phyloP scores from a whole-genome alignment of 1,284 basidiomycete genomes.

The Rhodotorula sp. region DNA sequence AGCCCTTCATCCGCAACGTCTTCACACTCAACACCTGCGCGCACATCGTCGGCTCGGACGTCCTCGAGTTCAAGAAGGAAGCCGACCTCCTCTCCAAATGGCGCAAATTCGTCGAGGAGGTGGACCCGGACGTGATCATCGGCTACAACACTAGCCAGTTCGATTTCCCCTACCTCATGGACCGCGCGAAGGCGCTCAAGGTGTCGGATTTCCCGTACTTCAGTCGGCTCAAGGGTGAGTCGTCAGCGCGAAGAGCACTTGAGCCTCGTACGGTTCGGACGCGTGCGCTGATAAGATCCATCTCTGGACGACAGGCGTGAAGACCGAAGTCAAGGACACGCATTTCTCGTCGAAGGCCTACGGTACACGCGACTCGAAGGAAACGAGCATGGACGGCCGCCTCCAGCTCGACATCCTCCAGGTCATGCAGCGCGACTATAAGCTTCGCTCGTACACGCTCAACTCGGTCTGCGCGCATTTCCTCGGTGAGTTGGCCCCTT shows the following conservation, averaged over 20 bases:
- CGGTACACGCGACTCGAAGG: conserved; percentile 90
- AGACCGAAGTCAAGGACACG: conserved; percentile 77
- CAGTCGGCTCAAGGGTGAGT: conserved; percentile 70
- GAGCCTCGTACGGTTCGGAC: not conserved
- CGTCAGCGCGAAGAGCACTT: not conserved
- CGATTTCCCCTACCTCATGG: conserved; percentile 90
- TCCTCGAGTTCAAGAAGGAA: conserved; percentile 79
- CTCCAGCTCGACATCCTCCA: conserved; percentile 90
- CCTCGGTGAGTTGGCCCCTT: conserved; percentile 54
- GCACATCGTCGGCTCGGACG: conserved; percentile 90
- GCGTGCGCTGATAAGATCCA: not conserved
- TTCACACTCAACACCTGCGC: conserved; percentile 91
- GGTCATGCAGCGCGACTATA: conserved; percentile 95
- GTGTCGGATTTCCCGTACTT: conserved; percentile 68
- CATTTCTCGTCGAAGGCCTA: conserved; percentile 96
- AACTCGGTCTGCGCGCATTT: conserved; percentile 96
- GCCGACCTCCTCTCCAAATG: conserved; percentile 68
- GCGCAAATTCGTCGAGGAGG: conserved; percentile 78
- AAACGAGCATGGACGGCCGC: conserved; percentile 81
- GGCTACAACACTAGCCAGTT: conserved; percentile 90
- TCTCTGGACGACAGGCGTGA: conserved; percentile 56
- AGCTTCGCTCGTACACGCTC: conserved; percentile 87
- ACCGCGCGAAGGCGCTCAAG: conserved; percentile 79
- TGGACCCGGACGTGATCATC: conserved; percentile 89
- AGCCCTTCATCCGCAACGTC: conserved; percentile 92